Base-by-base conservation (phyloP, 2,329 filamentous ascomycete species). In the Cladophialophora carrionii region DNA sequence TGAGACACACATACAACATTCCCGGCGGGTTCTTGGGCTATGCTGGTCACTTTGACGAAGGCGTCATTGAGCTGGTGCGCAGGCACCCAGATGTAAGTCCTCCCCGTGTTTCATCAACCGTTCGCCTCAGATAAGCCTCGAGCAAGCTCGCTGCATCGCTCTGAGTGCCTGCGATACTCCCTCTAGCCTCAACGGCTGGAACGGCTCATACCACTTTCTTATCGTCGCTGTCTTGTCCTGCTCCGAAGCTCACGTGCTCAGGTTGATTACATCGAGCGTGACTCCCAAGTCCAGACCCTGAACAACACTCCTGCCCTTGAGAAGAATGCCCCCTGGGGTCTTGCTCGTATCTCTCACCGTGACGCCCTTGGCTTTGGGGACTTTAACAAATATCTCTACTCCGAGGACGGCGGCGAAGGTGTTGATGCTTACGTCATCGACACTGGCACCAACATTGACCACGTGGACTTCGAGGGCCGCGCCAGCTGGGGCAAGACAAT, bases 361-460 rank as follows among this genome's bases (percentile, higher is more conserved):
- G 85, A 95, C 71, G 84, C 85, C 70, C 85, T 99, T 72, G 89
- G 86, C 78, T 98, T 99, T 77, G 89, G 90, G 73, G 57, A 63
- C 51, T 98, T 95, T 83, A 98, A 97, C 87, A 97, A 98, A 84
- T 99, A 99, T 84, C 86, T 98, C 43, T 99, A 95, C 79, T 86
- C 92, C 63, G 84, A 86, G 63, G 90, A 96, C 61, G 94, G 90
- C 76, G 95, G 95, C 78, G 93, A 98, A 84, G 96, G 95, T 78
- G 95, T 99, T 72, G 95, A 99, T 80, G 95, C 95, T 76, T 99
- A 99, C 77, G 90, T 99, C 71, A 96, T 99, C 75, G 95, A 99
- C 82, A 99, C 95, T 63, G 96, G 95, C 75, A 96, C 91, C 85
- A 97, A 97, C 84, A 79, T 84, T 72, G 87, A 94, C 56, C 95